Conservation (phyloP, 2,329 filamentous ascomycete genomes). For the Periconia sp. region DNA sequence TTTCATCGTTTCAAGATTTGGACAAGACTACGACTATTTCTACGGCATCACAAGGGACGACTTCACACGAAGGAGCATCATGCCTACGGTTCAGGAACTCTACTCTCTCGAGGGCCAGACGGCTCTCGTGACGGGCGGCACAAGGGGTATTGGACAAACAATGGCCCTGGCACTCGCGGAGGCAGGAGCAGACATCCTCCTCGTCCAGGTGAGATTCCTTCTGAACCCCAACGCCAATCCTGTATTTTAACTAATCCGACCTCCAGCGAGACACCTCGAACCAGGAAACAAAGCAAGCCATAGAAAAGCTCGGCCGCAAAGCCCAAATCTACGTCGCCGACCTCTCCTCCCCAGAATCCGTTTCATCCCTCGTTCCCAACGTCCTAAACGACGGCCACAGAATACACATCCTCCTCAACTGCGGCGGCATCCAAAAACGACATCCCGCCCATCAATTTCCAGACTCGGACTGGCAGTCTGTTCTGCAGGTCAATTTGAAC, state of each 20-base stretch:
- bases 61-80: too few relatives aligned
- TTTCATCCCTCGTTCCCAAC: conserved; percentile 65
- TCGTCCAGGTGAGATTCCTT: conserved; percentile 50
- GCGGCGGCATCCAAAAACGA: conserved; percentile 82
- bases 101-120: conserved; percentile 59
- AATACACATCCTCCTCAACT: conserved; percentile 83
- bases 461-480: conserved; percentile 76
- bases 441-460: conserved; percentile 79
- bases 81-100: conserved; percentile 46
- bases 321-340: conserved; percentile 73
- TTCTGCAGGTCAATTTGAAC: conserved; percentile 86
- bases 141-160: conserved; percentile 57
- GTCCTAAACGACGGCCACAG: conserved; percentile 67
- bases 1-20: too few relatives aligned
- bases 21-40: too few relatives aligned
- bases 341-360: conserved; percentile 65
- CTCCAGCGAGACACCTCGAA: conserved; percentile 62
- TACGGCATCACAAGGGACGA: not conserved
- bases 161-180: conserved; percentile 59
- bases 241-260: conserved; percentile 4
- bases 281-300: conserved; percentile 63
- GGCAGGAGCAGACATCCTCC: conserved; percentile 58
- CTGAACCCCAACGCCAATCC: not conserved
- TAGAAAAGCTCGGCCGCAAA: conserved; percentile 71
- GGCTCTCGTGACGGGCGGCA: conserved; percentile 57